phyloP scores from a whole-genome alignment of 208 protist genomes.

The Acanthamoeba quina region DNA sequence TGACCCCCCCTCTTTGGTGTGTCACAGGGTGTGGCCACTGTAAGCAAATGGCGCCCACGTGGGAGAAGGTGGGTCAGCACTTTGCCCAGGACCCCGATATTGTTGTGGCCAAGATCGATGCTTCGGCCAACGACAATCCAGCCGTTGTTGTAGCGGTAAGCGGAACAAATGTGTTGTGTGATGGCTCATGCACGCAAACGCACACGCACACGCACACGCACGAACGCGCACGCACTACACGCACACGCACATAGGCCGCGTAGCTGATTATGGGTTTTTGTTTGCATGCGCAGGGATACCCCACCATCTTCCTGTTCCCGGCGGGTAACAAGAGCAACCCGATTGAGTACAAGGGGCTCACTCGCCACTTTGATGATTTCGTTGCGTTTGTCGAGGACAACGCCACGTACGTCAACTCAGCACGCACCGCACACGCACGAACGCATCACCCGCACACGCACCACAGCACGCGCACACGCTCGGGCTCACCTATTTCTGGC shows the following conservation, averaged over 20 bases:
- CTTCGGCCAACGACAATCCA: slow-evolving; percentile 83
- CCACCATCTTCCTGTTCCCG: slow-evolving; percentile 85
- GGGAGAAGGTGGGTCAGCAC: slow-evolving; percentile 83
- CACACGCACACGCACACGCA: too few relatives aligned
- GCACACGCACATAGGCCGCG: background rate
- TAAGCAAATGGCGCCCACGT: slow-evolving; percentile 83
- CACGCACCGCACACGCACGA: background rate
- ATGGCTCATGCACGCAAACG: too few relatives aligned
- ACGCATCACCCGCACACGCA: background rate
- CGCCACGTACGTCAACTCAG: background rate
- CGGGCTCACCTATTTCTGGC: too few relatives aligned
- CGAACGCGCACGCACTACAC: background rate
- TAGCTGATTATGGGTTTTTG: too few relatives aligned
- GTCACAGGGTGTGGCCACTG: slow-evolving; percentile 95
- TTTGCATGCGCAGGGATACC: slow-evolving; percentile 76
- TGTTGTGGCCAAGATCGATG: slow-evolving; percentile 87
- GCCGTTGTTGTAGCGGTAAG: slow-evolving; percentile 63
- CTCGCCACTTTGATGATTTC: background rate
- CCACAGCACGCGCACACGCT: too few relatives aligned
- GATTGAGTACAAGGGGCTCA: slow-evolving; percentile 77
- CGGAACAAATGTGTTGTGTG: too few relatives aligned
- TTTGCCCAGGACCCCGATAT: slow-evolving; percentile 79
- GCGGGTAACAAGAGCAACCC: slow-evolving; percentile 33
- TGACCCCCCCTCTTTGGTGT: too few relatives aligned
- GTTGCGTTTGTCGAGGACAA: background rate